Evolutionary conservation across 768 basidiomycete species (phyloP).

Genomic region (Leccinum barrowsii): DNA sequence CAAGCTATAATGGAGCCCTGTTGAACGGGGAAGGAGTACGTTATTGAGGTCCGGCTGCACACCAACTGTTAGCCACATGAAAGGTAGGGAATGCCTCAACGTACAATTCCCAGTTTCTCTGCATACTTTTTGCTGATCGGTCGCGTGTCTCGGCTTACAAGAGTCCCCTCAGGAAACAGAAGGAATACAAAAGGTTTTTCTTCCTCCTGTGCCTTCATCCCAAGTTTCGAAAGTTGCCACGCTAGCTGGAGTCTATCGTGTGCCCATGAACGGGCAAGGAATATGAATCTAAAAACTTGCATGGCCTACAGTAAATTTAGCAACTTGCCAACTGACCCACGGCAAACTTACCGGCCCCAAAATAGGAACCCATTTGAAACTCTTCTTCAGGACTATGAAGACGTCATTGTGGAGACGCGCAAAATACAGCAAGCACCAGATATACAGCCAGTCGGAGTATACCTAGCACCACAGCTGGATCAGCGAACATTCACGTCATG

Average conservation of each 20-base stretch:
- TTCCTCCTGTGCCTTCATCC: constrained; percentile 60
- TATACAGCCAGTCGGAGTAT: constrained; percentile 85
- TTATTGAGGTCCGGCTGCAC: constrained; percentile 74
- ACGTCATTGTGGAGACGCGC: constrained; percentile 66
- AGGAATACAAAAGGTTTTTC: constrained; percentile 76
- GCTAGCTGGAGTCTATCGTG: constrained; percentile 72
- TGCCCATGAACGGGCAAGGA: constrained; percentile 88
- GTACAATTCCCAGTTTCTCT: constrained; percentile 82
- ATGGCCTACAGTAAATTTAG: constrained; percentile 55
- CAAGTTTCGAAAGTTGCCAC: constrained; percentile 63
- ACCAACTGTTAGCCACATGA: constrained; percentile 8
- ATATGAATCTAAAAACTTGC: constrained; percentile 94
- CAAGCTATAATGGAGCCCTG: constrained; percentile 82
- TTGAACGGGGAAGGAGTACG: constrained; percentile 87
- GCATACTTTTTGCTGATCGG: constrained; percentile 86
- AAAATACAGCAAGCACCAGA: constrained; percentile 80
- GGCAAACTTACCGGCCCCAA: constrained; percentile 70
- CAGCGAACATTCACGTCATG: background rate
- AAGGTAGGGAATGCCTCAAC: constrained; percentile 31
- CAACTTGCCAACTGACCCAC: background rate
- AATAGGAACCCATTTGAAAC: constrained; percentile 80
- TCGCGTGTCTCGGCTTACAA: constrained; percentile 82
- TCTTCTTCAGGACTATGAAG: constrained; percentile 90
- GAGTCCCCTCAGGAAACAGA: constrained; percentile 94
- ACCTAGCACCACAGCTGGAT: constrained; percentile 39